These are phyloP conservation scores for Penicillium maclennaniae DNA, from an alignment of 495 filamentous ascomycete genomes.

Conservation along the genomic window DNA sequence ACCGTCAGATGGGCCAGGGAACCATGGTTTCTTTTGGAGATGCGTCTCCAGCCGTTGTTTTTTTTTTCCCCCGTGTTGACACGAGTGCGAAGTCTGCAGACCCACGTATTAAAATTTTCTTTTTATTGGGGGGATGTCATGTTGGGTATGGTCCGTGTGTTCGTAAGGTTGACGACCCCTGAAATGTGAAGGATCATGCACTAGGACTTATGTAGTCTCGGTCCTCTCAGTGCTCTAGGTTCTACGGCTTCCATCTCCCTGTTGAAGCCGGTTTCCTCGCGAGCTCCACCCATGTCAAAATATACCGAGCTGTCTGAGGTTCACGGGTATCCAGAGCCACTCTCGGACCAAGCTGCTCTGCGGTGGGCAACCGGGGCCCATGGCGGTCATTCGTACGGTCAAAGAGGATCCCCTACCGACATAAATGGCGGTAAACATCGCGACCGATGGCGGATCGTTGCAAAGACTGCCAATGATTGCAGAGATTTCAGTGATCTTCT, in stretches of 20 bases:
- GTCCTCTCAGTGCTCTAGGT: not conserved
- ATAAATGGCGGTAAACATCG: not conserved
- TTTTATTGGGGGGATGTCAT: no score
- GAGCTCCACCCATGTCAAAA: slow-evolving; percentile 7
- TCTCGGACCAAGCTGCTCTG: slow-evolving; percentile 8
- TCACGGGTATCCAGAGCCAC: slow-evolving; percentile 5
- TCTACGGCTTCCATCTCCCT: no score
- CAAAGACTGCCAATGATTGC: no score
- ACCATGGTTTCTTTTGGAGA: slow-evolving; percentile 7
- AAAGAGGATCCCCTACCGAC: slow-evolving; percentile 1
- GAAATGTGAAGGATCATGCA: not conserved
- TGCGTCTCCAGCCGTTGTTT: not conserved
- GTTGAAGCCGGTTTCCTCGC: no score
- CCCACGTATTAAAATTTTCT: no score
- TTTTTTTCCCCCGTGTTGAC: not conserved
- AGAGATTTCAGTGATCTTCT: not conserved
- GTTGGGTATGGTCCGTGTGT: not conserved
- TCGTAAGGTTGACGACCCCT: not conserved
- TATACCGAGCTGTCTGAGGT: slow-evolving; percentile 13
- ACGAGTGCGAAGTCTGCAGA: not conserved
- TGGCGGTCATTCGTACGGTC: slow-evolving; percentile 10
- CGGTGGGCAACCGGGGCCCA: no score
- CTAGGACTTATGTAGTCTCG: not conserved
- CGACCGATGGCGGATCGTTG: not conserved
- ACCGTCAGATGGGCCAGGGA: not conserved